These are phyloP conservation scores for Wallacemonas sp. DNA, from an alignment of 208 protist genomes.

Conservation along the genomic window DNA sequence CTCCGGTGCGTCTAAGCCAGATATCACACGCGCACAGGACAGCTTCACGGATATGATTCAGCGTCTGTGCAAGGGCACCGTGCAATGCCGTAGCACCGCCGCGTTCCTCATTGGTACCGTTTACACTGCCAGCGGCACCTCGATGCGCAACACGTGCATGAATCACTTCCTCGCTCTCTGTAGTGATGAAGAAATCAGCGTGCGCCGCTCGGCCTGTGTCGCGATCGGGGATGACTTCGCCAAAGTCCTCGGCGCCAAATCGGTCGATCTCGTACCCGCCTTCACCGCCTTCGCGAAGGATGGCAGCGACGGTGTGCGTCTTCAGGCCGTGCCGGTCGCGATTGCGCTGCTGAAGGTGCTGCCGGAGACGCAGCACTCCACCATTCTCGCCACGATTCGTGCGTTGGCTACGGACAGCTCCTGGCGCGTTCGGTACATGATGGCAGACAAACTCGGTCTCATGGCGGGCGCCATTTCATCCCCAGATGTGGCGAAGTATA, in stretches of 20 bases:
- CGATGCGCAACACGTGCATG: constrained; percentile 56
- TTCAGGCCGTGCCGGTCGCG: constrained; percentile 94
- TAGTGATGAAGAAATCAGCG: constrained; percentile 97
- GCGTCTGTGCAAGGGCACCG: constrained; percentile 90
- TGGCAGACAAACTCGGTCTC: constrained; percentile 93
- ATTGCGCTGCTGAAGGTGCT: constrained; percentile 88
- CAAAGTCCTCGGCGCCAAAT: constrained; percentile 53
- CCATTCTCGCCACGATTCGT: constrained; percentile 84
- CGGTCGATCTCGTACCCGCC: constrained; percentile 88
- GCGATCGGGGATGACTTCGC: constrained; percentile 87
- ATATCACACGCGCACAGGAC: constrained; percentile 55
- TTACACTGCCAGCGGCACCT: constrained; percentile 65
- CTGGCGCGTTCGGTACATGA: constrained; percentile 98
- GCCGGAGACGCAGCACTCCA: constrained; percentile 66
- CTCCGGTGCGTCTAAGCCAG: constrained; percentile 6
- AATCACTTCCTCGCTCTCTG: constrained; percentile 84
- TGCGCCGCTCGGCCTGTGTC: constrained; percentile 94
- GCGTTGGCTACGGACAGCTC: constrained; percentile 88
- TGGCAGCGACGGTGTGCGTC: constrained; percentile 96
- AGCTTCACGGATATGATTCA: constrained; percentile 89
- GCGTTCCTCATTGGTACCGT: constrained; percentile 91
- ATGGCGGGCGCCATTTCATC: constrained; percentile 57
- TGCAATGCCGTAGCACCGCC: constrained; percentile 95
- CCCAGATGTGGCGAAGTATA: constrained; percentile 63
- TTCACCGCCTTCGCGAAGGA: constrained; percentile 92